These are phyloP conservation scores for Nitzschia sp. DNA, from an alignment of 108 stramenopile species.

Conservation along the genomic window DNA sequence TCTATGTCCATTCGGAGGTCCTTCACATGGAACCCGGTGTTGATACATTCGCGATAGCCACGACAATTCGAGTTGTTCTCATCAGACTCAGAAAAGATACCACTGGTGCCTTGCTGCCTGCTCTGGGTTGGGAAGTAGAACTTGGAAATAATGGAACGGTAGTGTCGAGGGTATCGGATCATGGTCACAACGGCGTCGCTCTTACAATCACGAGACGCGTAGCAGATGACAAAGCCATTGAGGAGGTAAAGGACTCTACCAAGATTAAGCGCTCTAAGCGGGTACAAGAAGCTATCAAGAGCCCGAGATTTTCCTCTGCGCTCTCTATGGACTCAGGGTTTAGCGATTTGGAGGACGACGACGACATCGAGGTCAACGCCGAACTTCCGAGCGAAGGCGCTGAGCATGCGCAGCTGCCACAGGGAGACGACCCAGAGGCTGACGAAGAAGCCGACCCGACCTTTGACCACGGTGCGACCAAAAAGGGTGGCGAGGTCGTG, in stretches of 20 bases:
- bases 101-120: constrained; percentile 37
- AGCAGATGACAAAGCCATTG: neutral
- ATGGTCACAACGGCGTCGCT: constrained; percentile 75
- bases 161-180: constrained; percentile 55
- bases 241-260: neutral
- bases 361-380: neutral
- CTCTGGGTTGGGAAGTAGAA: constrained; percentile 71
- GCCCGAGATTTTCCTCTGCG: constrained; percentile 2
- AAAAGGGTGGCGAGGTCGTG: constrained; percentile 31
- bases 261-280: neutral
- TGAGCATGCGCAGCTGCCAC: neutral
- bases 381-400: neutral
- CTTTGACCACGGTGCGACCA: constrained; percentile 16
- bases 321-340: neutral
- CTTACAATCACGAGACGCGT: constrained; percentile 39
- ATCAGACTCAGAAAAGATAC: constrained; percentile 57
- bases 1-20: constrained; percentile 67
- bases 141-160: constrained; percentile 20
- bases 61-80: constrained; percentile 64
- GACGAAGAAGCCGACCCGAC: constrained; percentile 5
- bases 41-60: constrained; percentile 72
- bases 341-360: constrained; percentile 7
- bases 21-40: constrained; percentile 65
- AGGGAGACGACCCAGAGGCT: constrained; percentile 4
- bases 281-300: neutral